Evolutionary conservation across 805 yeast genomes (phyloP).

Genomic region (Metschnikowia santaceciliae): DNA sequence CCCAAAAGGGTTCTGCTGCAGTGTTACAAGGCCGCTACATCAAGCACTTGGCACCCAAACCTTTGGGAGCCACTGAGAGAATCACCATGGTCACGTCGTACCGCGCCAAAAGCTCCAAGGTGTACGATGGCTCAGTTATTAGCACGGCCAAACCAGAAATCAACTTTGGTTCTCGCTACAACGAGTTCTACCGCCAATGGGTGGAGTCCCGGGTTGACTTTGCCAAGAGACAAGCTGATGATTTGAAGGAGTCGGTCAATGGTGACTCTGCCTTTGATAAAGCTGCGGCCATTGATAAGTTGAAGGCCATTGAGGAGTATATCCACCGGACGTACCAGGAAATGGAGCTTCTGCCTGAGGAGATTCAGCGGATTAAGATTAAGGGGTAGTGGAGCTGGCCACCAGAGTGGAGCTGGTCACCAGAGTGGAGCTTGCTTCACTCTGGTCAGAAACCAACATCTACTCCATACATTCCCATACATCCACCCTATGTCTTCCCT

Average conservation of each 20-base stretch:
- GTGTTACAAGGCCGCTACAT: constrained; percentile 21
- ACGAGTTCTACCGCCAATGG: constrained; percentile 39
- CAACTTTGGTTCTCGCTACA: constrained; percentile 31
- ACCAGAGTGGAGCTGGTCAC: too few relatives aligned
- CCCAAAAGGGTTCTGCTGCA: constrained; percentile 17
- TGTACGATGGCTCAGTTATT: constrained; percentile 30
- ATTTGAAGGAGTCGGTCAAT: constrained; percentile 15
- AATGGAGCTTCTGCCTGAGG: constrained; percentile 16
- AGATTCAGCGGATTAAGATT: constrained; percentile 10
- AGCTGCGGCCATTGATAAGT: constrained; percentile 17
- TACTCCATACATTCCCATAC: too few relatives aligned
- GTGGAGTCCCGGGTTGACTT: constrained; percentile 27
- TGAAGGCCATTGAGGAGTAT: constrained; percentile 14
- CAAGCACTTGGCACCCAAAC: constrained; percentile 22
- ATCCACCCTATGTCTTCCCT: too few relatives aligned
- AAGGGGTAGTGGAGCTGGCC: constrained; percentile 3
- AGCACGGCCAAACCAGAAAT: constrained; percentile 38
- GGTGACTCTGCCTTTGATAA: constrained; percentile 25
- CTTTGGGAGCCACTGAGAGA: constrained; percentile 33
- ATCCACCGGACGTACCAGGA: constrained; percentile 15
- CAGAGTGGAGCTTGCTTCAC: too few relatives aligned
- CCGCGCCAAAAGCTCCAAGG: constrained; percentile 28
- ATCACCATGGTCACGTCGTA: constrained; percentile 43
- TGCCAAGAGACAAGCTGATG: constrained; percentile 23
- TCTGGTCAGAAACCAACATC: too few relatives aligned